Percentiles rank a stretch among this genome's conserved stretches.
These are phyloP conservation scores for Leishmania lainsoni DNA, from an alignment of 208 protist genomes.

Conservation along the genomic window DNA sequence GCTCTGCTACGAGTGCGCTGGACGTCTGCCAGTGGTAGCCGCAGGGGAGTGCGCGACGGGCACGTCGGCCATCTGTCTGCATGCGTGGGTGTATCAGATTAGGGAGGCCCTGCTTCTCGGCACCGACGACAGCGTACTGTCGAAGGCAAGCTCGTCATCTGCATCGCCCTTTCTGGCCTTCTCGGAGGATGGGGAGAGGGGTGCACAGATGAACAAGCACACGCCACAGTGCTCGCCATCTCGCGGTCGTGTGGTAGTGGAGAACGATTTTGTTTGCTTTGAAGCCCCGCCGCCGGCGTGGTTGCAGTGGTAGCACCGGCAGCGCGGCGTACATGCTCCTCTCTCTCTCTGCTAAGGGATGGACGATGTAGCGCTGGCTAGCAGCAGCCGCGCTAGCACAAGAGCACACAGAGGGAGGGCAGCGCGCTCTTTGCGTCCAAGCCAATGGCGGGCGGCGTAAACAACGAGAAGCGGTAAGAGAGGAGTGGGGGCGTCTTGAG, in stretches of 20 bases:
- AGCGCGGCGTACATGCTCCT: not conserved
- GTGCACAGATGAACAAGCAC: not conserved
- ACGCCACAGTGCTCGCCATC: not conserved
- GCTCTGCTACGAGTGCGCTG: conserved; percentile 77
- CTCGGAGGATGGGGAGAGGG: not conserved
- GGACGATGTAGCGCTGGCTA: not conserved
- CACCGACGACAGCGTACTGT: not conserved
- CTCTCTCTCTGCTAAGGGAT: not conserved
- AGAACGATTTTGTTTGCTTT: conserved; percentile 21
- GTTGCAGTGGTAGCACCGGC: not conserved
- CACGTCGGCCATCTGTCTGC: conserved; percentile 52
- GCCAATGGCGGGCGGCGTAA: not conserved
- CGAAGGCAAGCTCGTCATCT: not conserved
- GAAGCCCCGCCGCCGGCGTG: conserved; percentile 25
- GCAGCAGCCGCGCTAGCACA: not conserved
- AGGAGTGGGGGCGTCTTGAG: not conserved
- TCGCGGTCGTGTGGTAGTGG: not conserved
- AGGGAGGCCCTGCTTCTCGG: conserved; percentile 33
- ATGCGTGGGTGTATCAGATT: conserved; percentile 76
- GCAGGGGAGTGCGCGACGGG: conserved; percentile 37
- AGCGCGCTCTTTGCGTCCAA: not conserved
- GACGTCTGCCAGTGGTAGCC: conserved; percentile 50
- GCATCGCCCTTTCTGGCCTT: not conserved
- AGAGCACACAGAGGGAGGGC: not conserved
- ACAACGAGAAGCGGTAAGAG: not conserved